Evolutionary conservation across 345 rosid species (phyloP).

Genomic region (Moricandia arvensis): DNA sequence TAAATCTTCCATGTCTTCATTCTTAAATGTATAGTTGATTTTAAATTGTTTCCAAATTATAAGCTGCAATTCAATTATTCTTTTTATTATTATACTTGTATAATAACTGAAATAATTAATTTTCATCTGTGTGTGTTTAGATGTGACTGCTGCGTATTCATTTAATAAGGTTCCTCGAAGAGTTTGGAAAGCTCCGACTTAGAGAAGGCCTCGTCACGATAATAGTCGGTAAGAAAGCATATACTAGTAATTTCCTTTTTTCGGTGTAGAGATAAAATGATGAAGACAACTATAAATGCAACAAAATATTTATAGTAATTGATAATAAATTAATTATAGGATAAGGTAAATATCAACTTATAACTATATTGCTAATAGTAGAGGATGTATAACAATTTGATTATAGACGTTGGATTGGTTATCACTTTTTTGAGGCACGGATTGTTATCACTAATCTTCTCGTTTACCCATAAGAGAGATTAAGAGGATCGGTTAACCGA

Average conservation of each 20-base stretch:
- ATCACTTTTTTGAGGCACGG: too few species aligned
- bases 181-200: slow-evolving; percentile 2
- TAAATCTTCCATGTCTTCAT: not conserved
- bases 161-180: not conserved
- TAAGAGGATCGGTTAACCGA: too few species aligned
- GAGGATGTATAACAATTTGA: not conserved
- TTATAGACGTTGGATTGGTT: too few species aligned
- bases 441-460: too few species aligned
- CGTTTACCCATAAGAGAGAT: too few species aligned
- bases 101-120: not conserved
- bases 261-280: slow-evolving; percentile 13
- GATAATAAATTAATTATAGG: not conserved
- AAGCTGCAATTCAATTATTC: not conserved
- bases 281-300: not conserved
- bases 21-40: slow-evolving; percentile 17
- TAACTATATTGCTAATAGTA: too few species aligned
- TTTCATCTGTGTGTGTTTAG: not conserved
- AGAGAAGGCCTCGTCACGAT: slow-evolving; percentile 13
- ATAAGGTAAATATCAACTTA: not conserved
- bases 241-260: not conserved
- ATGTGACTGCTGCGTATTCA: not conserved
- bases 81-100: not conserved
- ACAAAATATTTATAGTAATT: not conserved
- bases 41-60: slow-evolving; percentile 10
- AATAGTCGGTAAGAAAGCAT: slow-evolving; percentile 28